Evolutionary conservation across 257 asterid genomes (phyloP), one percentile per base, ranked within the genome.

Genomic region (Cruciata laevipes): DNA sequence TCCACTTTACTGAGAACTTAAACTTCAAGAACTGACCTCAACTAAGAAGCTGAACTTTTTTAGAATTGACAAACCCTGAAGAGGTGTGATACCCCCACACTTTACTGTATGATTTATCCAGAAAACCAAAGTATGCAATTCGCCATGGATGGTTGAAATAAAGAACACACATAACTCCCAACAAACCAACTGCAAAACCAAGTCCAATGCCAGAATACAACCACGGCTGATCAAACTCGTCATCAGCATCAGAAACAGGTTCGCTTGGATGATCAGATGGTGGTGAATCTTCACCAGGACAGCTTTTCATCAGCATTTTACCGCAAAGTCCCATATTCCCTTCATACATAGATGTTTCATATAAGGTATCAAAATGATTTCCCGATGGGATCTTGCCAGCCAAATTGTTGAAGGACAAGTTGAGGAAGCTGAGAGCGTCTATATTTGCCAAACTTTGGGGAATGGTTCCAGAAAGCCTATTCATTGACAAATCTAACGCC

Each of bases 341-440:
- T 42, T 35, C 27, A 40, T 52, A 71, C 14, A 53, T 53, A 3
- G 71, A 63, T 20, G 18, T 35, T 42, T 52, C 73, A n/a, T 64
- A 17, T 6, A 79, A 70, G 5, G 65, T 67, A 11, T 68, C 63
- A 66, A 80, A 73, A 56, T 80, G 82, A 57, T 73, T 72, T 13
- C 82, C 66, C 2, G 65, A 47, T 27, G 85, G 85, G 63, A 80
- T 69, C 32, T 24, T 23, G n/a, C 85, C 76, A 0, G 56, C 74
- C 25, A 80, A 62, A 16, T 62, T 47, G 47, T 80, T 80, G n/a
- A 56, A 77, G 2, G 82, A 80, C 33, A 77, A 20, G 65, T 77
- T 80, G 24, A 80, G 70, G 61, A 57, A 52, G 66, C 82, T 67
- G 21, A 80, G 69, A 72, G 67, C 52, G 37, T 74, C 23, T 57